These are phyloP conservation scores for Endothia cerciana DNA, from an alignment of 2,329 filamentous ascomycete species.

Conservation along the genomic window DNA sequence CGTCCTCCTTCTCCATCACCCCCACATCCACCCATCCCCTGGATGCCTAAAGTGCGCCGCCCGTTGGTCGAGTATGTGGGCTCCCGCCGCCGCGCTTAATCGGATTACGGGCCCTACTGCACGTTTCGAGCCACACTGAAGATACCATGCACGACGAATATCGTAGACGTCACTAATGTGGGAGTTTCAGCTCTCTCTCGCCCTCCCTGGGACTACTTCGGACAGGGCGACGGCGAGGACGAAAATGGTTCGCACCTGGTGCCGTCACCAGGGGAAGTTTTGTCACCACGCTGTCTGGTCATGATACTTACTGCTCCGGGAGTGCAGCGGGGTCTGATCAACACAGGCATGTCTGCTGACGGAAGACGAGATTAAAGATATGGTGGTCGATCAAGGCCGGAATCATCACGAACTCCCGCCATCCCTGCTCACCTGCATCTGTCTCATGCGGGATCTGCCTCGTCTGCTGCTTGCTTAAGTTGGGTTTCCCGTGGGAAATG, in stretches of 20 bases:
- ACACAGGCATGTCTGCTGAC: not conserved
- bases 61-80: not conserved
- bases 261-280: not conserved
- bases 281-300: not conserved
- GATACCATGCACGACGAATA: conserved; percentile 24
- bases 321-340: too few species aligned
- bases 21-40: not conserved
- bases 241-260: not conserved
- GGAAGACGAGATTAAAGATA: not conserved
- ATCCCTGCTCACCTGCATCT: conserved; percentile 15
- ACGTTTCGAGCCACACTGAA: conserved; percentile 22
- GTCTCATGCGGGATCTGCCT: conserved; percentile 21
- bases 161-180: conserved; percentile 17
- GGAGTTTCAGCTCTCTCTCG: conserved; percentile 3
- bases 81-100: not conserved
- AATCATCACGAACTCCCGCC: not conserved
- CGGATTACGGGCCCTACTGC: conserved; percentile 23
- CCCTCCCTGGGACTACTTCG: not conserved
- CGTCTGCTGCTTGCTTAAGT: not conserved
- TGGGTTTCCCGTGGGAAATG: conserved; percentile 4
- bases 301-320: not conserved
- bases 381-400: not conserved
- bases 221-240: not conserved
- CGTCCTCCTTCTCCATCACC: not conserved
- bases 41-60: not conserved